Evolutionary conservation across 768 basidiomycete species (phyloP).

Genomic region (Austroboletus festivus): DNA sequence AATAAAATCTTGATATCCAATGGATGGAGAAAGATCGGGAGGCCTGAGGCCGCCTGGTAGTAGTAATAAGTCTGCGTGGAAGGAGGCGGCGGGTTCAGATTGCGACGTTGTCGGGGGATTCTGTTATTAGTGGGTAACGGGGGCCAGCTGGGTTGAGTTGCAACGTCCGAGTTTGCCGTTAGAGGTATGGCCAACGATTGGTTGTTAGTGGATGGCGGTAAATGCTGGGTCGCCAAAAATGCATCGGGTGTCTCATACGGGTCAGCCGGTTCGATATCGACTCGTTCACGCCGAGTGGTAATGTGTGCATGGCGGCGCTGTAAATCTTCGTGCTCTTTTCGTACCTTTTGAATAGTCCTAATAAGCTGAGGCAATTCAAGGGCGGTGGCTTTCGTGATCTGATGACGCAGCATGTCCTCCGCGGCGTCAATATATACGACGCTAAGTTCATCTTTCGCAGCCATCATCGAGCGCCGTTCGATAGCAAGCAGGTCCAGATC

Average conservation of each 20-base stretch:
- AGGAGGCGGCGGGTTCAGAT: conserved; percentile 82
- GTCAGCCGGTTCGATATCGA: conserved; percentile 10
- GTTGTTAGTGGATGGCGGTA: conserved; percentile 9
- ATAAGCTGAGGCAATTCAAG: conserved; percentile 68
- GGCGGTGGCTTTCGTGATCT: conserved; percentile 75
- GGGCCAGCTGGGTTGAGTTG: conserved; percentile 6
- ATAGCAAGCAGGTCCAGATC: conserved; percentile 70
- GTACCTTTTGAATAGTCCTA: conserved; percentile 60
- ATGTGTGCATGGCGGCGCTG: conserved; percentile 35
- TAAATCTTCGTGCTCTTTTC: conserved; percentile 54
- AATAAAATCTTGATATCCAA: conserved; percentile 92
- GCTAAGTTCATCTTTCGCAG: conserved; percentile 73
- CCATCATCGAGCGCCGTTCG: conserved; percentile 65
- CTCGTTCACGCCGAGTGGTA: conserved; percentile 21
- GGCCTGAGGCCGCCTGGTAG: conserved; percentile 91
- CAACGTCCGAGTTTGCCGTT: conserved; percentile 4
- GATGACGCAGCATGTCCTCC: conserved; percentile 68
- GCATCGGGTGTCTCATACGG: conserved; percentile 53
- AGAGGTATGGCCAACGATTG: conserved; percentile 3
- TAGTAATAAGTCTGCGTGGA: conserved; percentile 91
- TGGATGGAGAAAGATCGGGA: conserved; percentile 90
- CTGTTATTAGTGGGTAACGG: conserved; percentile 31
- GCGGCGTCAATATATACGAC: conserved; percentile 79
- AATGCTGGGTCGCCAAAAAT: conserved; percentile 47
- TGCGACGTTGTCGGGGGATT: conserved; percentile 60